These are phyloP conservation scores for Prunus yedoensis DNA, from an alignment of 331 rosid species.

Conservation along the genomic window DNA sequence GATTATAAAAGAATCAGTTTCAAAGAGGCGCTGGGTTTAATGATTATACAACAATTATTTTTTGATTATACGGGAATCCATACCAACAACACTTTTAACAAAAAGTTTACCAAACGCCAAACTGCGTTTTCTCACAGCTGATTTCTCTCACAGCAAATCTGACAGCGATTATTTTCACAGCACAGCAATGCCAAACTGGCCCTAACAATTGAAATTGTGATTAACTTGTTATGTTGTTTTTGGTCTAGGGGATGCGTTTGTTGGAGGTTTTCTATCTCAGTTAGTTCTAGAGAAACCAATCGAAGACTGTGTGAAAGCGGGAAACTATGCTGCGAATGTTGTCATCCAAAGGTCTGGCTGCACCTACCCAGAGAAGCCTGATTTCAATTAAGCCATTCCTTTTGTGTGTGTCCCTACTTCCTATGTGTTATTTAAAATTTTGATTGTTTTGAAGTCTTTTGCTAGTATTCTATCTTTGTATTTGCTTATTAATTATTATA, in stretches of 20 bases:
- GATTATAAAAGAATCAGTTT: too few species aligned
- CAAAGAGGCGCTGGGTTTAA: too few species aligned
- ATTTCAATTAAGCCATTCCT: slow-evolving; percentile 43
- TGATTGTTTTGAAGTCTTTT: neutral
- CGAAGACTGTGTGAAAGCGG: slow-evolving; percentile 82
- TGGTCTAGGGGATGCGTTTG: slow-evolving; percentile 83
- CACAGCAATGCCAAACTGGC: too few species aligned
- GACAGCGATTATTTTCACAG: too few species aligned
- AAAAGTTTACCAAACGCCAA: too few species aligned
- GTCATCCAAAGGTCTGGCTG: slow-evolving; percentile 91
- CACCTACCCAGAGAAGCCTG: slow-evolving; percentile 93
- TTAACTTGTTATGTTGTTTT: neutral
- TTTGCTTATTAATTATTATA: slow-evolving; percentile 2
- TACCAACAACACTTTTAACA: too few species aligned
- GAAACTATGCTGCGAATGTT: slow-evolving; percentile 85
- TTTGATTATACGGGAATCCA: too few species aligned
- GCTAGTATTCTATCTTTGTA: neutral
- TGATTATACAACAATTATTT: too few species aligned
- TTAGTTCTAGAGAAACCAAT: slow-evolving; percentile 70
- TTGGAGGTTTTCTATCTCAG: slow-evolving; percentile 90
- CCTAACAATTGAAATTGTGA: too few species aligned
- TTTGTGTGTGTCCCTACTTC: neutral
- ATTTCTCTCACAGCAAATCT: too few species aligned
- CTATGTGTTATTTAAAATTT: neutral
- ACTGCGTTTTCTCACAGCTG: too few species aligned